Conservation (phyloP, 1,139 yeast species). For the Kodamaea sp. region DNA sequence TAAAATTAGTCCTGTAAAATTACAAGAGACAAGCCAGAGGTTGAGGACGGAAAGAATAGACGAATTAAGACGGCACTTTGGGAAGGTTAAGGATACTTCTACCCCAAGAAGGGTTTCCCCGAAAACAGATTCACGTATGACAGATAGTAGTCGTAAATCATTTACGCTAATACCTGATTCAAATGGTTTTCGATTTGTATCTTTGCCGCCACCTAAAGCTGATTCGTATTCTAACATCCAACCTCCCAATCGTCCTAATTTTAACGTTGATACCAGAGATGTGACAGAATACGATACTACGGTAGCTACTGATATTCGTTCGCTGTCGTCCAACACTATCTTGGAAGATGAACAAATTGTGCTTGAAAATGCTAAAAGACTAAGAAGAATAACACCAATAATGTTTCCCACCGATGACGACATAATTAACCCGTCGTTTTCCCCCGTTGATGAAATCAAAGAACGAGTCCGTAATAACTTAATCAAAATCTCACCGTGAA, state of each 20-base stretch:
- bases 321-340: constrained; percentile 6
- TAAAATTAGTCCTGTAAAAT: constrained; percentile 35
- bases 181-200: constrained; percentile 6
- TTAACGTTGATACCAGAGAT: constrained; percentile 11
- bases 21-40: constrained; percentile 39
- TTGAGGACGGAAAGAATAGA: constrained; percentile 32
- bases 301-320: constrained; percentile 2
- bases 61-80: constrained; percentile 35
- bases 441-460: constrained; percentile 30
- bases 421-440: constrained; percentile 26
- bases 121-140: neutral
- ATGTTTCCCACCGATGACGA: constrained; percentile 34
- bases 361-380: constrained; percentile 37
- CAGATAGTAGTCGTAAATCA: too few relatives aligned
- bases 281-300: constrained; percentile 1
- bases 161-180: constrained; percentile 2
- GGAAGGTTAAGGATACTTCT: constrained; percentile 22
- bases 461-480: constrained; percentile 18
- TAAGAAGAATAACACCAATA: constrained; percentile 39
- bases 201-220: constrained; percentile 7
- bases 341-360: constrained; percentile 18
- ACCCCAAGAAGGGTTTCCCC: constrained; percentile 7
- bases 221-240: constrained; percentile 7
- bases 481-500: constrained; percentile 8
- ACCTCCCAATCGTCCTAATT: constrained; percentile 36